Evolutionary conservation across 306 rosid genomes (phyloP).

Genomic region (Acmispon strigosus): DNA sequence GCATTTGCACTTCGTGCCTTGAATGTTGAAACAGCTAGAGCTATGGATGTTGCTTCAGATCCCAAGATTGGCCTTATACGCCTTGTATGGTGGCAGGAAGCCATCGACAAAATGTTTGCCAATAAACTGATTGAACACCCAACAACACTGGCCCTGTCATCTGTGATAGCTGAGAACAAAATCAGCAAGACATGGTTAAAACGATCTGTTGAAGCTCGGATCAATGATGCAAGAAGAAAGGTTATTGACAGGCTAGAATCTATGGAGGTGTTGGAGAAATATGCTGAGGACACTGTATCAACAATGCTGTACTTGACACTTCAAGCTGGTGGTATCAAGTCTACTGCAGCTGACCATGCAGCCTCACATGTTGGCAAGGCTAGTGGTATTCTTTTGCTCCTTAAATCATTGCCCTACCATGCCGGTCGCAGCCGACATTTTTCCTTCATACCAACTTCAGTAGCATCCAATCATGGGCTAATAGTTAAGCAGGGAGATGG

Average conservation of each 20-base stretch:
- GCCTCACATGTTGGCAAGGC: conserved; percentile 91
- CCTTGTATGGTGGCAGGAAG: conserved; percentile 88
- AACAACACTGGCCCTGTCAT: conserved; percentile 67
- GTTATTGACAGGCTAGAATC: conserved; percentile 50
- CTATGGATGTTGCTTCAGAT: conserved; percentile 83
- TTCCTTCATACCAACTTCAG: conserved; percentile 61
- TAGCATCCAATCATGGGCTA: conserved; percentile 67
- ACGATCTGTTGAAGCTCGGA: conserved; percentile 74
- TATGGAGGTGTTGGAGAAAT: conserved; percentile 66
- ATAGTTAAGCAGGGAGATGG: conserved; percentile 47
- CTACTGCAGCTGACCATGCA: conserved; percentile 81
- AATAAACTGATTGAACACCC: conserved; percentile 69
- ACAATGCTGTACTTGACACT: conserved; percentile 76
- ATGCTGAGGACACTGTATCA: conserved; percentile 72
- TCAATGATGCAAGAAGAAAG: conserved; percentile 77
- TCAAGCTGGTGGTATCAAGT: conserved; percentile 67
- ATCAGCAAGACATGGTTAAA: conserved; percentile 73
- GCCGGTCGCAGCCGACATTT: conserved; percentile 54
- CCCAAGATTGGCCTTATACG: conserved; percentile 67
- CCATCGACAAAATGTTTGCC: conserved; percentile 65
- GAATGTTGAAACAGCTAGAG: conserved; percentile 74
- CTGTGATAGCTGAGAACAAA: conserved; percentile 41
- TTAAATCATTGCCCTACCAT: conserved; percentile 69
- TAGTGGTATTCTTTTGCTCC: conserved; percentile 70
- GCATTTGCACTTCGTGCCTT: conserved; percentile 77